Evolutionary conservation across 2,329 filamentous ascomycete genomes (phyloP).

Genomic region (Biscogniauxia marginata): DNA sequence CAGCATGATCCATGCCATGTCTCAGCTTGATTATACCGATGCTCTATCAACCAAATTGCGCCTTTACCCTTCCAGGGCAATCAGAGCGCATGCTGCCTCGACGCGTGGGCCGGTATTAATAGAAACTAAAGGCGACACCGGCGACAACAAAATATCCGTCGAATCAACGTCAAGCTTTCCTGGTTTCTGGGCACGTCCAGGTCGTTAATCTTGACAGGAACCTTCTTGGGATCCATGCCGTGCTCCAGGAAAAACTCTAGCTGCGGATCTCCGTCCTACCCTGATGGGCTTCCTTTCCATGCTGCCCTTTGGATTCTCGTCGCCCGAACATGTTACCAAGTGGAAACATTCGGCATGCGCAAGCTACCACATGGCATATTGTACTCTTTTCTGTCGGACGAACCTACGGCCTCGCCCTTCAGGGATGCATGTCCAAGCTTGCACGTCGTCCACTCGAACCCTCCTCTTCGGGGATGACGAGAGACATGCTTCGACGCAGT

Average conservation of each 20-base stretch:
- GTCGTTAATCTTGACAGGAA: not conserved
- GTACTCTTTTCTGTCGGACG: slow-evolving; percentile 24
- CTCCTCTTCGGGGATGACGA: slow-evolving; percentile 29
- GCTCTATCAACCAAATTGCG: not conserved
- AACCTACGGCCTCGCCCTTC: slow-evolving; percentile 19
- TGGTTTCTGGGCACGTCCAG: not conserved
- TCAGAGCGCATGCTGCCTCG: slow-evolving; percentile 7
- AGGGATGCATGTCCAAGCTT: slow-evolving; percentile 1
- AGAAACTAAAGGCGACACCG: slow-evolving; percentile 17
- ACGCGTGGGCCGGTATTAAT: slow-evolving; percentile 17
- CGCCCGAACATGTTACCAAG: slow-evolving; percentile 21
- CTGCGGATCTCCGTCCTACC: slow-evolving; percentile 19
- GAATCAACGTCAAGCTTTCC: not conserved
- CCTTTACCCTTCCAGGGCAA: not conserved
- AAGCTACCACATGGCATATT: slow-evolving; percentile 9
- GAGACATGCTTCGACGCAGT: slow-evolving; percentile 28
- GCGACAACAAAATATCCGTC: slow-evolving; percentile 4
- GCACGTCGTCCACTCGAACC: slow-evolving; percentile 23
- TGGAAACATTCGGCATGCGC: slow-evolving; percentile 19
- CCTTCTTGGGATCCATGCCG: not conserved
- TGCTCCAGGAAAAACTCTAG: slow-evolving; percentile 1
- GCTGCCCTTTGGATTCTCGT: not conserved
- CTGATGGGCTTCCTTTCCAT: slow-evolving; percentile 7
- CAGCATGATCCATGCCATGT: not conserved
- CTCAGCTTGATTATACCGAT: not conserved